Percentiles rank a stretch among this genome's conserved stretches.
phyloP scores from a whole-genome alignment of 345 rosid genomes.

The Rhodamnia argentea region DNA sequence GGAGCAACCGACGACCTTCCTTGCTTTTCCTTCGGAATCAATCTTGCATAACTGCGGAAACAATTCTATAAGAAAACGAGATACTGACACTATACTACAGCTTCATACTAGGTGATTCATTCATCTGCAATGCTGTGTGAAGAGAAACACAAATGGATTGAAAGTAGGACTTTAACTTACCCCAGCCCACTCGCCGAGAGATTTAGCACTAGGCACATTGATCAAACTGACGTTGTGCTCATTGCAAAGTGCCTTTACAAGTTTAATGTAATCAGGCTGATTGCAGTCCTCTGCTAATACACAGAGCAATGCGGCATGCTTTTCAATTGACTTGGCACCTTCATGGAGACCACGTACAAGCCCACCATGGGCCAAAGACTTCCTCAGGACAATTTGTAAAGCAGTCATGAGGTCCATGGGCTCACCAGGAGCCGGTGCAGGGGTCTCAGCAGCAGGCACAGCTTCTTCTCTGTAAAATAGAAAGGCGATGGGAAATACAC shows the following conservation, averaged over 20 bases:
- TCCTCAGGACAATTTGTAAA: constrained; percentile 64
- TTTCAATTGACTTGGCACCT: constrained; percentile 70
- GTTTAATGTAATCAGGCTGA: constrained; percentile 76
- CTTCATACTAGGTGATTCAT: not conserved
- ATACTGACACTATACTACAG: not conserved
- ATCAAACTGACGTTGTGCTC: constrained; percentile 60
- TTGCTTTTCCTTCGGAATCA: constrained; percentile 79
- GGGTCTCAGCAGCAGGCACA: constrained; percentile 33
- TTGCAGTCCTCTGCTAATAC: constrained; percentile 82
- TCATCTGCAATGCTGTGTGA: not conserved
- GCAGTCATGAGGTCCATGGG: constrained; percentile 73
- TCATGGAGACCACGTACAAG: constrained; percentile 72
- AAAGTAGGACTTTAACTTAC: constrained; percentile 26
- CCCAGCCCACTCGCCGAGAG: constrained; percentile 93
- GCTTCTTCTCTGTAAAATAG: constrained; percentile 52
- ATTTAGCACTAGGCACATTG: constrained; percentile 73
- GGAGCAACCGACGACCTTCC: constrained; percentile 86
- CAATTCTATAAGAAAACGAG: not conserved
- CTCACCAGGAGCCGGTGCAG: constrained; percentile 43
- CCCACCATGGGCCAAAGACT: constrained; percentile 73
- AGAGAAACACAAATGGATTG: not conserved
- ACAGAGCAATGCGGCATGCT: constrained; percentile 62
- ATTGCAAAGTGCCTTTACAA: constrained; percentile 72
- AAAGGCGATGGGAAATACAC: not conserved
- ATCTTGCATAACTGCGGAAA: constrained; percentile 65